phyloP scores from a whole-genome alignment of 345 rosid genomes.

The Eucalyptus erythrocorys region DNA sequence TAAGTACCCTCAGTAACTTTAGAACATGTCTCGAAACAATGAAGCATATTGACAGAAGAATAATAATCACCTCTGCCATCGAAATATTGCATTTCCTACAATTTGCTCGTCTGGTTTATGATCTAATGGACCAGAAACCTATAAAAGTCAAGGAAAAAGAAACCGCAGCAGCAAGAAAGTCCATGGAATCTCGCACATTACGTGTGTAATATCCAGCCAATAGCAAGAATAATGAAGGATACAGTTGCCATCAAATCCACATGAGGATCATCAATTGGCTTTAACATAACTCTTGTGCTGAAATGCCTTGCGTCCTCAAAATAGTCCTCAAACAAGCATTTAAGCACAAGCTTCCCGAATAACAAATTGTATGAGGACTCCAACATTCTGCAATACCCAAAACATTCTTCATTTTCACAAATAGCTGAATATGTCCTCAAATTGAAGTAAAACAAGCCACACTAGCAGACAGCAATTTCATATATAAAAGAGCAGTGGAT shows the following conservation, averaged over 20 bases:
- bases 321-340: conserved; percentile 75
- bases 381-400: conserved; percentile 53
- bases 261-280: conserved; percentile 87
- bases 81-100: conserved; percentile 60
- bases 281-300: conserved; percentile 56
- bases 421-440: not conserved
- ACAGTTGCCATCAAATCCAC: conserved; percentile 89
- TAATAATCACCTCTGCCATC: conserved; percentile 69
- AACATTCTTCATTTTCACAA: not conserved
- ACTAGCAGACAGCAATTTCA: not conserved
- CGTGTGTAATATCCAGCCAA: not conserved
- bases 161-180: not conserved
- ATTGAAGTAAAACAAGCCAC: not conserved
- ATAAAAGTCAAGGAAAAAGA: conserved; percentile 8
- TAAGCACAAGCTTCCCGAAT: conserved; percentile 80
- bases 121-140: conserved; percentile 71
- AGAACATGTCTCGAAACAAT: not conserved
- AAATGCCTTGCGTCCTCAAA: conserved; percentile 69
- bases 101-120: conserved; percentile 40
- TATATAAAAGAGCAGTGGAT: not conserved
- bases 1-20: not conserved
- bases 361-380: conserved; percentile 69
- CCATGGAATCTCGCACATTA: not conserved
- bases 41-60: not conserved
- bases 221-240: conserved; percentile 10